A percentile compares a stretch with the other conserved stretches of the same genome.
Conservation (phyloP, 768 basidiomycete genomes). For the Trametes meyenii region DNA sequence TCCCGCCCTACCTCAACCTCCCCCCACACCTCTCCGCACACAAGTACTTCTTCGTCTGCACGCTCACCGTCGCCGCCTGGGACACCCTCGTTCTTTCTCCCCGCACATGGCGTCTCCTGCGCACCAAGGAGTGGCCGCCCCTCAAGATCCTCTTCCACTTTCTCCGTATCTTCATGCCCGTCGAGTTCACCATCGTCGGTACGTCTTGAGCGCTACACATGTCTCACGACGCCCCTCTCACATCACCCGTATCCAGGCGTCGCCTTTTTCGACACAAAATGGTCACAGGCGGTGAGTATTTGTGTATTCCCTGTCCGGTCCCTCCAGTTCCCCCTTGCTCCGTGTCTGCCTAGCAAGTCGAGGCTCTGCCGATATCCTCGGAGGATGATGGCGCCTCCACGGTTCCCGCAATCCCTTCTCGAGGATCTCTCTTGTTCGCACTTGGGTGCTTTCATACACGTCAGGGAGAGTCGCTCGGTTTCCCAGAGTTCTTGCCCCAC, state of each 20-base stretch:
- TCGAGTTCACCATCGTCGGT: conserved; percentile 80
- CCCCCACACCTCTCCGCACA: conserved; percentile 80
- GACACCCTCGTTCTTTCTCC: conserved; percentile 86
- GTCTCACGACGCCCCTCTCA: conserved; percentile 3
- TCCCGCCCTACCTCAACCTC: conserved; percentile 73
- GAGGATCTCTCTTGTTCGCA: neutral
- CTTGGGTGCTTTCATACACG: too few species aligned
- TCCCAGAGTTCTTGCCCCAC: too few species aligned
- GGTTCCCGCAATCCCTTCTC: too few species aligned
- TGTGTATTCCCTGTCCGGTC: conserved; percentile 2
- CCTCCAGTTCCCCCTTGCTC: neutral
- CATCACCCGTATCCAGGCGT: conserved; percentile 52
- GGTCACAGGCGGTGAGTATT: conserved; percentile 50
- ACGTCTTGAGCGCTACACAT: conserved; percentile 23
- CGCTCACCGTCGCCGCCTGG: conserved; percentile 88
- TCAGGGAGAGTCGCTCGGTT: too few species aligned
- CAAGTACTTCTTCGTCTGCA: conserved; percentile 90
- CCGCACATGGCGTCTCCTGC: conserved; percentile 71
- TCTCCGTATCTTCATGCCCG: conserved; percentile 74
- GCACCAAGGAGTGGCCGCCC: conserved; percentile 66
- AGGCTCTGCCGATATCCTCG: neutral
- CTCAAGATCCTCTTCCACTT: conserved; percentile 80
- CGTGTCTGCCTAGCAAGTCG: neutral
- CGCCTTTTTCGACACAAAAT: conserved; percentile 82
- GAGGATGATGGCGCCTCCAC: conserved; percentile 3